phyloP scores from a whole-genome alignment of 108 stramenopile species.

The Stephanodiscus minutulus region DNA sequence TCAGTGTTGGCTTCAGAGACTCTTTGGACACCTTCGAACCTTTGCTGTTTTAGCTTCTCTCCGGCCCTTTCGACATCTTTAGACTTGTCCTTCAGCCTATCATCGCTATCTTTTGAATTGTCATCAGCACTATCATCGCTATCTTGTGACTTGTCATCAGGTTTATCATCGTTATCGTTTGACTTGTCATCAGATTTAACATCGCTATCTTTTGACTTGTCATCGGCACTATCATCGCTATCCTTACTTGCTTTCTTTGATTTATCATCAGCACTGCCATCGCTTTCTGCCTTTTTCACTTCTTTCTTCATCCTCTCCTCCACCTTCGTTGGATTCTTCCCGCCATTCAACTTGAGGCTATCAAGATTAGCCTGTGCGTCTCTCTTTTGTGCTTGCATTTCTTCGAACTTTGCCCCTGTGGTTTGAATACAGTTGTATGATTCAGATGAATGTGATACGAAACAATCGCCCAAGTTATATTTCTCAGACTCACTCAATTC shows the following conservation, averaged over 20 bases:
- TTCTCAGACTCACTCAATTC: constrained; percentile 11
- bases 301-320: too few species aligned
- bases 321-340: background rate
- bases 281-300: background rate
- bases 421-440: background rate
- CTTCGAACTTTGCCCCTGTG: constrained; percentile 5
- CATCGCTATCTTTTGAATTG: background rate
- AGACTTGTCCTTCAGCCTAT: background rate
- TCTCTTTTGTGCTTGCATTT: background rate
- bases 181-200: background rate
- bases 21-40: background rate
- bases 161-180: background rate
- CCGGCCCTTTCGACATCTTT: background rate
- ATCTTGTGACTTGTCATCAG: too few species aligned
- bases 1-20: background rate
- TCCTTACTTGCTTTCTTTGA: background rate
- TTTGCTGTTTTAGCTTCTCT: background rate
- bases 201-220: background rate
- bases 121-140: background rate
- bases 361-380: background rate
- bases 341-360: background rate
- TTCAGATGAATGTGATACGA: background rate
- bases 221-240: background rate
- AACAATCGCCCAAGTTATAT: background rate
- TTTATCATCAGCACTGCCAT: background rate